A percentile compares a stretch with the other conserved stretches of the same genome.
Evolutionary conservation across 2,329 filamentous ascomycete genomes (phyloP).

Genomic region (Sporothrix protearum): DNA sequence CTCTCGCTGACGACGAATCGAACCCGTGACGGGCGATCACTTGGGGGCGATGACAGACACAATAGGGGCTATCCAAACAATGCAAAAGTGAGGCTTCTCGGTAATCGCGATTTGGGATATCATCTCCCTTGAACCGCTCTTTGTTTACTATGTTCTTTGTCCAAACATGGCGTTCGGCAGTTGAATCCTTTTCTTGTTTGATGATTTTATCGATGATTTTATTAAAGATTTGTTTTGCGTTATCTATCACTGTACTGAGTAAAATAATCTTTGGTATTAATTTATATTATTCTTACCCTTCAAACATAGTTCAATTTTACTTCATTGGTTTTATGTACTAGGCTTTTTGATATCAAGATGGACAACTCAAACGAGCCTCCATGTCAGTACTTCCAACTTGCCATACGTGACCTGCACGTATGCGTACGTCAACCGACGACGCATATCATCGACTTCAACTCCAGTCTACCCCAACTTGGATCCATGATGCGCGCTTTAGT

Average conservation of each 20-base stretch:
- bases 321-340: not conserved
- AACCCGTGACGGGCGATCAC: not conserved
- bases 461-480: not conserved
- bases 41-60: not conserved
- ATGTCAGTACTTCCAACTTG: not conserved
- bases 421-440: not conserved
- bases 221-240: not conserved
- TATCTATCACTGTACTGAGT: too few relatives aligned
- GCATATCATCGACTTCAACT: not conserved
- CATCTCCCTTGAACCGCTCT: not conserved
- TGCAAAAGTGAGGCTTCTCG: not conserved
- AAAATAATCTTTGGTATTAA: too few relatives aligned
- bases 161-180: not conserved
- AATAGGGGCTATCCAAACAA: not conserved
- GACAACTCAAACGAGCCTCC: not conserved
- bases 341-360: not conserved
- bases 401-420: not conserved
- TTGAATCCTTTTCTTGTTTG: too few relatives aligned
- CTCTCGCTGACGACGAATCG: not conserved
- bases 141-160: not conserved
- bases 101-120: not conserved
- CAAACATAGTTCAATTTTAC: not conserved
- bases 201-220: not conserved
- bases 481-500: not conserved
- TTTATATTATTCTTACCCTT: not conserved